A percentile compares a stretch with the other conserved stretches of the same genome.
phyloP scores from a whole-genome alignment of 2,329 filamentous ascomycete genomes.

The Apiospora hydei region DNA sequence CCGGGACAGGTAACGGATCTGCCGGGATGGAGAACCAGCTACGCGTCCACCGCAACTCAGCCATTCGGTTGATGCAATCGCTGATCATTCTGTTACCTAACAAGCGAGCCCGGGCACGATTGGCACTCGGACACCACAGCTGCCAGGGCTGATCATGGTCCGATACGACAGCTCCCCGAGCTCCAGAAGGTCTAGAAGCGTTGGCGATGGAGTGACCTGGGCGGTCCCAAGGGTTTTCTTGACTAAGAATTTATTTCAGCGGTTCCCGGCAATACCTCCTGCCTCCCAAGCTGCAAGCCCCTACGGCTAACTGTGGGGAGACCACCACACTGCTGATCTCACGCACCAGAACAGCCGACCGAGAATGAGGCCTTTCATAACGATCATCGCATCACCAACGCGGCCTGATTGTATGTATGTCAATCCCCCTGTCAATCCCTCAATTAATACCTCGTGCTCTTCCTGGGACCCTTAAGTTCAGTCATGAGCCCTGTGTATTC shows the following conservation, averaged over 20 bases:
- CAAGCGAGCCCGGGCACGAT: not conserved
- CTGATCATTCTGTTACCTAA: conserved; percentile 1
- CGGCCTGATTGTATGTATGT: not conserved
- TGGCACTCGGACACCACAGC: not conserved
- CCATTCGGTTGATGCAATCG: conserved; percentile 10
- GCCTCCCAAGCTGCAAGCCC: not conserved
- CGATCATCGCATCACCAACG: not conserved
- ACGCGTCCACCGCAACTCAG: conserved; percentile 7
- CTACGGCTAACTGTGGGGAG: conserved; percentile 10
- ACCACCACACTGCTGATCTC: not conserved
- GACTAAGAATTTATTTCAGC: not conserved
- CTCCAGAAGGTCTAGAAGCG: not conserved
- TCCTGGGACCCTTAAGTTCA: not conserved
- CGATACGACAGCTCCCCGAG: not conserved
- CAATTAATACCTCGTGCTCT: not conserved
- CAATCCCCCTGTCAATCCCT: conserved; percentile 6
- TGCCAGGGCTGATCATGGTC: not conserved
- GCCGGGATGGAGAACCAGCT: not conserved
- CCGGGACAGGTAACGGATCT: not conserved
- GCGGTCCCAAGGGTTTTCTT: not conserved
- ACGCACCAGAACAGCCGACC: not conserved
- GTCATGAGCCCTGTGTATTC: not conserved
- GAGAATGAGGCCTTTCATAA: conserved; percentile 5
- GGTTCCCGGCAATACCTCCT: not conserved
- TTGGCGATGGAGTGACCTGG: not conserved